These are phyloP conservation scores for Climacium dendroides DNA, from an alignment of 225 moss, liverwort and hornwort species.

Conservation along the genomic window DNA sequence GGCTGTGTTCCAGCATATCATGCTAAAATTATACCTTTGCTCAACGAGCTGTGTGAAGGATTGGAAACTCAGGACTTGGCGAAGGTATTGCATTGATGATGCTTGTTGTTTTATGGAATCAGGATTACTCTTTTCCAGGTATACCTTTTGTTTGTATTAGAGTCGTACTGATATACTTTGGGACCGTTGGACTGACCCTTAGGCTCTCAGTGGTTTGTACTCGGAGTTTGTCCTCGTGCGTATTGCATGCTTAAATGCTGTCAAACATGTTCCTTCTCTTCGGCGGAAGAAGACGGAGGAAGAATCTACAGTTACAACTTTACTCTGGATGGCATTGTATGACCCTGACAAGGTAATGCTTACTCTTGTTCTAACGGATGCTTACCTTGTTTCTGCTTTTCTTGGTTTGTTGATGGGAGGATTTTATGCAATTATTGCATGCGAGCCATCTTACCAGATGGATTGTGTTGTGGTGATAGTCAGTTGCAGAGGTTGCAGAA, in stretches of 20 bases:
- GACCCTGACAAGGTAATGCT: constrained; percentile 73
- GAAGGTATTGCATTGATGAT: constrained; percentile 34
- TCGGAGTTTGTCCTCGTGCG: constrained; percentile 70
- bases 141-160: background rate
- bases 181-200: background rate
- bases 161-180: background rate
- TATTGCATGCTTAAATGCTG: constrained; percentile 66
- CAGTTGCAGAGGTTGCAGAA: constrained; percentile 67
- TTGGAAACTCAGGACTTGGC: constrained; percentile 47
- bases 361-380: background rate
- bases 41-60: constrained; percentile 76
- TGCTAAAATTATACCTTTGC: constrained; percentile 44
- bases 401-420: background rate
- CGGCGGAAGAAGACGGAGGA: constrained; percentile 23
- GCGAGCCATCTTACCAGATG: background rate
- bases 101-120: background rate
- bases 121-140: background rate
- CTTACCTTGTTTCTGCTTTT: background rate
- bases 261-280: constrained; percentile 63
- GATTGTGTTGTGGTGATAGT: constrained; percentile 22
- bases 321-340: constrained; percentile 77
- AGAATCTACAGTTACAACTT: constrained; percentile 43
- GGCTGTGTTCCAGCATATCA: constrained; percentile 80
- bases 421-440: background rate
- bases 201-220: constrained; percentile 84